A percentile compares a stretch with the other conserved stretches of the same genome.
Evolutionary conservation across 2,329 filamentous ascomycete species (phyloP).

Genomic region (Byssochlamys sp.): DNA sequence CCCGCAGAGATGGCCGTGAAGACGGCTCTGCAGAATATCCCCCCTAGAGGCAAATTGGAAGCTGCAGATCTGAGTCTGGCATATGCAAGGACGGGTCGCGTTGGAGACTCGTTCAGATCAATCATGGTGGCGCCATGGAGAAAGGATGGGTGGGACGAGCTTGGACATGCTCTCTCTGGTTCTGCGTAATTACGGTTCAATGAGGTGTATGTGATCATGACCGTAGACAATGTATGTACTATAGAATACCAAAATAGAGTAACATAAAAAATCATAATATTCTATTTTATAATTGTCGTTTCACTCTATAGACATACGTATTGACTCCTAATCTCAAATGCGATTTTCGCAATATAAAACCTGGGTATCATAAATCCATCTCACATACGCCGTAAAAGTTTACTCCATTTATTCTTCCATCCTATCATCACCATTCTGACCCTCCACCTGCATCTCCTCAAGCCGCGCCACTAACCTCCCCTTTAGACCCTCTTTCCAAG

Average conservation of each 20-base stretch:
- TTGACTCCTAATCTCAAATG: background rate
- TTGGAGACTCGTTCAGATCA: constrained; percentile 65
- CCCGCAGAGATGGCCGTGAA: constrained; percentile 69
- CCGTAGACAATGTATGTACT: constrained; percentile 2
- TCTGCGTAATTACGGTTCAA: constrained; percentile 7
- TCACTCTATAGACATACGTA: background rate
- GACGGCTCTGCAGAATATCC: constrained; percentile 65
- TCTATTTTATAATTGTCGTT: background rate
- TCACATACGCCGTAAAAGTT: background rate
- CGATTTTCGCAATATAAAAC: background rate
- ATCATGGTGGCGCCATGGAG: constrained; percentile 76
- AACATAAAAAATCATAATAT: background rate
- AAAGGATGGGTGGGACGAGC: constrained; percentile 51
- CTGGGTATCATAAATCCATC: constrained; percentile 1
- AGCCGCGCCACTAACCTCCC: constrained; percentile 56
- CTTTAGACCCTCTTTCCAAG: constrained; percentile 66
- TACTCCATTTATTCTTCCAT: constrained; percentile 4
- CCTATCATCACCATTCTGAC: constrained; percentile 25
- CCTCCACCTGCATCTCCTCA: constrained; percentile 20
- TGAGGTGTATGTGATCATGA: constrained; percentile 1
- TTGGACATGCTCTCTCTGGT: constrained; percentile 21
- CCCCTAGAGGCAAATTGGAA: constrained; percentile 59
- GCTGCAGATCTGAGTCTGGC: constrained; percentile 62
- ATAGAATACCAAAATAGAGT: constrained; percentile 1
- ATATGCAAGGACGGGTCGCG: constrained; percentile 62